Evolutionary conservation across 2,329 filamentous ascomycete genomes (phyloP).

Genomic region (Cladosporium sp.): DNA sequence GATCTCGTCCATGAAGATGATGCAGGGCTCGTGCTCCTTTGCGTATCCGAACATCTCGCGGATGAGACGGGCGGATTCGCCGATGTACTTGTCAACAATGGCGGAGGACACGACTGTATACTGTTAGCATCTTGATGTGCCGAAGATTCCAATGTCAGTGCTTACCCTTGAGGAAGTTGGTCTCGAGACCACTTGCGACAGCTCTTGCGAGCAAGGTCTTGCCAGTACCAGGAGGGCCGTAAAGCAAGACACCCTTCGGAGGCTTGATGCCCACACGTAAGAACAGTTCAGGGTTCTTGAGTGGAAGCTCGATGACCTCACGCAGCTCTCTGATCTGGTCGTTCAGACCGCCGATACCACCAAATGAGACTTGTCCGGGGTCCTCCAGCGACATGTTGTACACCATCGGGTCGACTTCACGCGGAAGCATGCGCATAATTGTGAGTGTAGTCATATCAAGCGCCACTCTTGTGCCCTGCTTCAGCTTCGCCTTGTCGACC

Average conservation of each 20-base stretch:
- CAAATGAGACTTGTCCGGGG: slow-evolving; percentile 95
- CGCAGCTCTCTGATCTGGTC: slow-evolving; percentile 96
- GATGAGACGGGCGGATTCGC: slow-evolving; percentile 94
- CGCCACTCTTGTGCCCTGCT: slow-evolving; percentile 96
- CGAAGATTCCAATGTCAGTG: neutral
- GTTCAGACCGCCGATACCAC: slow-evolving; percentile 94
- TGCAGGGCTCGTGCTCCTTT: slow-evolving; percentile 98
- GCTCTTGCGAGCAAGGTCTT: slow-evolving; percentile 94
- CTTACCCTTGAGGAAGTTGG: slow-evolving; percentile 94
- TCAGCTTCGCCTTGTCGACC: slow-evolving; percentile 94
- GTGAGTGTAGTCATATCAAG: slow-evolving; percentile 99
- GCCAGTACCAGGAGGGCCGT: slow-evolving; percentile 93
- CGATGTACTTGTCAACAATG: slow-evolving; percentile 99
- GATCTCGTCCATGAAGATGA: slow-evolving; percentile 99
- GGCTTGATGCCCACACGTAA: slow-evolving; percentile 97
- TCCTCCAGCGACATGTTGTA: slow-evolving; percentile 99
- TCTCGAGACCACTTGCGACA: slow-evolving; percentile 93
- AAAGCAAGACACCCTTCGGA: slow-evolving; percentile 93
- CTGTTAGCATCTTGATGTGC: slow-evolving; percentile 21
- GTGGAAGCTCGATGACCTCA: slow-evolving; percentile 94
- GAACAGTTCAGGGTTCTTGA: slow-evolving; percentile 99
- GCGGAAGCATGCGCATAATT: slow-evolving; percentile 99
- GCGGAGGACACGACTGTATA: slow-evolving; percentile 87
- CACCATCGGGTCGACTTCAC: slow-evolving; percentile 96
- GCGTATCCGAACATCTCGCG: slow-evolving; percentile 99